These are phyloP conservation scores for Leonotis leonurus DNA, from an alignment of 257 asterid genomes.

Conservation along the genomic window DNA sequence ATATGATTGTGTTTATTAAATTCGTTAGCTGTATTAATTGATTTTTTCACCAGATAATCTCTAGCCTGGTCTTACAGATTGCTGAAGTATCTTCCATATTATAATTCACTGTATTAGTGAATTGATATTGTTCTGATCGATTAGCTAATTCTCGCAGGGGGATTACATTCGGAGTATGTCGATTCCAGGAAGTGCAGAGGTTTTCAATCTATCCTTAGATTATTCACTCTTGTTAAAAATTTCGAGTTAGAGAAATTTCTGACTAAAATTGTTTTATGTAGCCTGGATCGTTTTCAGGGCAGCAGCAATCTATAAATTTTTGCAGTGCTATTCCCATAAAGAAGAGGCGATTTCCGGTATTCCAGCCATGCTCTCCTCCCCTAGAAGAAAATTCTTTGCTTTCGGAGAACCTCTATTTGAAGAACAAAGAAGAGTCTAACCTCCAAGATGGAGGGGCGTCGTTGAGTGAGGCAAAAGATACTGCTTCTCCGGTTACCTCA, in stretches of 20 bases:
- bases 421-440: conserved; percentile 23
- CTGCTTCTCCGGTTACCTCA: conserved; percentile 15
- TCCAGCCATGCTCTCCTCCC: conserved; percentile 45
- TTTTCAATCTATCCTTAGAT: conserved; percentile 21
- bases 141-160: conserved; percentile 21
- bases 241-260: background rate
- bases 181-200: conserved; percentile 49
- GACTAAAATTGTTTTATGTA: conserved; percentile 26
- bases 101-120: background rate
- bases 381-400: conserved; percentile 27
- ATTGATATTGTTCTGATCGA: background rate
- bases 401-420: conserved; percentile 20
- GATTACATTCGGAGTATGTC: conserved; percentile 27
- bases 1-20: background rate
- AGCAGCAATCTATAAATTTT: conserved; percentile 33
- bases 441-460: conserved; percentile 21
- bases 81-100: background rate
- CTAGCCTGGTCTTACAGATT: background rate
- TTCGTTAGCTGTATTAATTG: conserved; percentile 1
- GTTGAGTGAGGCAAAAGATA: conserved; percentile 3
- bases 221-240: background rate
- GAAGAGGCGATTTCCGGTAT: conserved; percentile 63
- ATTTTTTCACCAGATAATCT: background rate
- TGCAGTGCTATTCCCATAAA: conserved; percentile 67
- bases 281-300: conserved; percentile 39